These are phyloP conservation scores for Mycosphaerella arachidis DNA, from an alignment of 2,329 filamentous ascomycete species.

Conservation along the genomic window DNA sequence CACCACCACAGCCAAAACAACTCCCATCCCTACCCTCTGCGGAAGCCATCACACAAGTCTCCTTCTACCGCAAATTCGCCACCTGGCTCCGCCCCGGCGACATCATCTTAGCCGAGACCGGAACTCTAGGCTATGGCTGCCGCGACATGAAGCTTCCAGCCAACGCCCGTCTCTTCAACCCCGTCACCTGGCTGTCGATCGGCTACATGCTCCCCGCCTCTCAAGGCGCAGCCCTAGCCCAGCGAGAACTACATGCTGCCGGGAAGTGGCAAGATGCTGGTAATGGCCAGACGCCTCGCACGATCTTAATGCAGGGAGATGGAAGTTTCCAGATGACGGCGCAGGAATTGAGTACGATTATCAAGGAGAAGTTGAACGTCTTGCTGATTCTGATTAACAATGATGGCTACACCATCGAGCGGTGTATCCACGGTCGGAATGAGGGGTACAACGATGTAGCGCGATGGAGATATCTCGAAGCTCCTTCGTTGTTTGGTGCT, in stretches of 20 bases:
- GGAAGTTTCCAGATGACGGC: conserved; percentile 62
- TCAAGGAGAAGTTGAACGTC: conserved; percentile 37
- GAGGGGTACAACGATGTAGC: conserved; percentile 16
- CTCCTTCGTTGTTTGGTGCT: neutral
- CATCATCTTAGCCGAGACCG: conserved; percentile 80
- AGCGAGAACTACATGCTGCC: conserved; percentile 21
- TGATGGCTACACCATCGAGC: conserved; percentile 45
- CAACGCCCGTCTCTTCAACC: conserved; percentile 73
- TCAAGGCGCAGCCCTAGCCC: conserved; percentile 67
- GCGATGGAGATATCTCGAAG: conserved; percentile 9
- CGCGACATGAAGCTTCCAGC: conserved; percentile 77
- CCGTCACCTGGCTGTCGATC: conserved; percentile 68
- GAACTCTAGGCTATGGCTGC: conserved; percentile 82
- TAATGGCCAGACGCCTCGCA: conserved; percentile 25
- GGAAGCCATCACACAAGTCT: conserved; percentile 36
- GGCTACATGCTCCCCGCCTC: conserved; percentile 60
- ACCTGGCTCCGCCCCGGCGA: conserved; percentile 69
- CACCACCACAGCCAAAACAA: neutral
- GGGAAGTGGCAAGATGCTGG: conserved; percentile 10
- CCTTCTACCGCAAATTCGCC: conserved; percentile 29
- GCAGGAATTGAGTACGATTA: conserved; percentile 62
- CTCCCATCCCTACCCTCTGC: neutral
- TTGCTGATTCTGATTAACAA: conserved; percentile 46
- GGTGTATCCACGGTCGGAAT: conserved; percentile 42
- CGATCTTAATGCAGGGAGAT: conserved; percentile 43